Evolutionary conservation across 2,329 filamentous ascomycete species (phyloP), one percentile per base, ranked within the genome.

Genomic region (Westerdykella ornata): DNA sequence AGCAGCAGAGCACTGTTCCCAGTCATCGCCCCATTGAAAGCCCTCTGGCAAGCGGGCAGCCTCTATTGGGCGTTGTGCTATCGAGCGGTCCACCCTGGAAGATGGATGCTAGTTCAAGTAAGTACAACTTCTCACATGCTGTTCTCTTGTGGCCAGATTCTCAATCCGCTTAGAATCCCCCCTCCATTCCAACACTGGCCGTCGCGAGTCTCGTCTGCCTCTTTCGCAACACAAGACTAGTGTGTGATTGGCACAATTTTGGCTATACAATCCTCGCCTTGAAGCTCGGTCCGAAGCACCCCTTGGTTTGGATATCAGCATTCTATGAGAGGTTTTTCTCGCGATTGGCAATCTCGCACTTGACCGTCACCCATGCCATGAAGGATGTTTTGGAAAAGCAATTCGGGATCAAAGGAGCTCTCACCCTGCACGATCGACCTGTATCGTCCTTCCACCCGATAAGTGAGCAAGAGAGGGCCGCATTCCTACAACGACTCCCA

Each of bases 211-310:
- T 89, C 3, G 74, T 87, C 36, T 86, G 85, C 56, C 77, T 81
- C 52, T 65, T 94, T 38, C 82, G 92, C 37, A 83, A 86, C 53
- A 94, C 86, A 30, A 78, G 79, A 42, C 76, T 98, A 3, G 75
- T 97, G 46, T 85, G 97, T 41, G 92, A 98, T 71, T 98, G 92
- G 92, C 92, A 98, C 72, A 98, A 98, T 68, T 97, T 96, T 66
- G 92, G 90, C 53, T 95, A 90, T 74, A 90, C 88, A 7, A 94
- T 98, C 54, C 78, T 98, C 3, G 85, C 76, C 2, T 66, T 84
- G 37, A 82, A 81, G 47, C 69, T 84, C 1, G 78, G 80, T 1
- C 49, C 68, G 2, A 65, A 60, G 5, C 86, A 94, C 58, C 84
- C 83, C 0, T 76, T 96, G n/a, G 88, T 96, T 7, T 74, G 69